These are phyloP conservation scores for Nidularia pulvinata DNA, from an alignment of 768 basidiomycete species.

Conservation along the genomic window DNA sequence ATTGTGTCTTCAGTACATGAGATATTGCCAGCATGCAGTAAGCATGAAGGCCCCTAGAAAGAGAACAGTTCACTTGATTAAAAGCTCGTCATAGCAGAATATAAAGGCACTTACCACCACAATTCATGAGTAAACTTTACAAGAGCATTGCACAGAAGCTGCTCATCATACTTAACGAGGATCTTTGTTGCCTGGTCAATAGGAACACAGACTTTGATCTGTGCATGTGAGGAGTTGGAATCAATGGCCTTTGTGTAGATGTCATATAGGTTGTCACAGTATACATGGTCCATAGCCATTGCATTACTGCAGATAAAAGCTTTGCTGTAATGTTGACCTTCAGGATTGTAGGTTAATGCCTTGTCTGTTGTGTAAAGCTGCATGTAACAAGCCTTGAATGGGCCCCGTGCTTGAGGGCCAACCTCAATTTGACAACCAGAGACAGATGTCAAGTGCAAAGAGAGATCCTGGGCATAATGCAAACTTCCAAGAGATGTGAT, in stretches of 20 bases:
- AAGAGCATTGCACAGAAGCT: conserved; percentile 2
- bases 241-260: conserved; percentile 14
- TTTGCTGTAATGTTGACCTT: conserved; percentile 14
- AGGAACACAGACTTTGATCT: conserved; percentile 23
- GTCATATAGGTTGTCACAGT: conserved; percentile 11
- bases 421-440: conserved; percentile 25
- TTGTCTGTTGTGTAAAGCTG: conserved; percentile 33
- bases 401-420: conserved; percentile 11
- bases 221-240: conserved; percentile 15
- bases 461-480: conserved; percentile 19
- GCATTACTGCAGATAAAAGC: conserved; percentile 11
- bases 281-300: neutral
- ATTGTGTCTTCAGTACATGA: neutral
- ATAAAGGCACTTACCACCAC: conserved; percentile 12
- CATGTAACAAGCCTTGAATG: conserved; percentile 14
- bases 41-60: conserved; percentile 1
- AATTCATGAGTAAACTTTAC: conserved; percentile 5
- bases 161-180: conserved; percentile 1
- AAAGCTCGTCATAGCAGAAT: neutral
- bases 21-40: neutral
- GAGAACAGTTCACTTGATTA: neutral
- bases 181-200: conserved; percentile 1
- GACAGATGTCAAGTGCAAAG: conserved; percentile 20
- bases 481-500: conserved; percentile 16
- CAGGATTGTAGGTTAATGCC: conserved; percentile 15